phyloP scores from a whole-genome alignment of 331 rosid species.

The Stylosanthes scabra region DNA sequence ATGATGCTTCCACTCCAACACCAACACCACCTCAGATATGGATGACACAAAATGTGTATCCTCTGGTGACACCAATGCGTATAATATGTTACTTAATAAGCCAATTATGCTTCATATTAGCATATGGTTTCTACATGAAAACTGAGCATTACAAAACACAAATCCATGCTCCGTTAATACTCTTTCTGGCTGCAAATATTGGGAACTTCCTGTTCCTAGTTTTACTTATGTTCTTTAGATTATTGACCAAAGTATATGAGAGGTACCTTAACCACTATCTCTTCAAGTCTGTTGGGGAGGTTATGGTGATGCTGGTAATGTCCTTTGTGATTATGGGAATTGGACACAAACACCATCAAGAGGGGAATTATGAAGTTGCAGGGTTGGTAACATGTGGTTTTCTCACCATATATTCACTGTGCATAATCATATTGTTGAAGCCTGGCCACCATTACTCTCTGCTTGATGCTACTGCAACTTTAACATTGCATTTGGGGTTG shows the following conservation, averaged over 20 bases:
- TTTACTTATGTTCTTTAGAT: slow-evolving; percentile 32
- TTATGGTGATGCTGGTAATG: slow-evolving; percentile 12
- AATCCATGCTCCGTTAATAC: neutral
- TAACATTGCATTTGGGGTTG: slow-evolving; percentile 35
- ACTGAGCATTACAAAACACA: slow-evolving; percentile 30
- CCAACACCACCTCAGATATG: slow-evolving; percentile 33
- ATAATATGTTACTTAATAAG: neutral
- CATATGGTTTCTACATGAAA: slow-evolving; percentile 19
- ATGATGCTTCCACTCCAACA: slow-evolving; percentile 10
- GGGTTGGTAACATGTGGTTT: slow-evolving; percentile 13
- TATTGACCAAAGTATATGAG: slow-evolving; percentile 20
- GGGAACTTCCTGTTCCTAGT: neutral
- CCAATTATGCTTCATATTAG: slow-evolving; percentile 22
- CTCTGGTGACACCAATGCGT: slow-evolving; percentile 44
- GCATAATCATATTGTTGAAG: slow-evolving; percentile 25
- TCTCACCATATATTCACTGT: slow-evolving; percentile 26
- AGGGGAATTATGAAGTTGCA: neutral
- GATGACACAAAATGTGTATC: slow-evolving; percentile 38
- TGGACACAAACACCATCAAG: slow-evolving; percentile 16
- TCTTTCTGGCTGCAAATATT: slow-evolving; percentile 11
- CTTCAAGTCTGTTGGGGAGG: slow-evolving; percentile 33
- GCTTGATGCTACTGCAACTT: slow-evolving; percentile 30
- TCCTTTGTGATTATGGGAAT: slow-evolving; percentile 28
- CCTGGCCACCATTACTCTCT: slow-evolving; percentile 43
- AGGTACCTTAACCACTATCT: slow-evolving; percentile 22